Base-by-base conservation (phyloP, 192 early-diverging fungal species). In the Coemansia erecta region DNA sequence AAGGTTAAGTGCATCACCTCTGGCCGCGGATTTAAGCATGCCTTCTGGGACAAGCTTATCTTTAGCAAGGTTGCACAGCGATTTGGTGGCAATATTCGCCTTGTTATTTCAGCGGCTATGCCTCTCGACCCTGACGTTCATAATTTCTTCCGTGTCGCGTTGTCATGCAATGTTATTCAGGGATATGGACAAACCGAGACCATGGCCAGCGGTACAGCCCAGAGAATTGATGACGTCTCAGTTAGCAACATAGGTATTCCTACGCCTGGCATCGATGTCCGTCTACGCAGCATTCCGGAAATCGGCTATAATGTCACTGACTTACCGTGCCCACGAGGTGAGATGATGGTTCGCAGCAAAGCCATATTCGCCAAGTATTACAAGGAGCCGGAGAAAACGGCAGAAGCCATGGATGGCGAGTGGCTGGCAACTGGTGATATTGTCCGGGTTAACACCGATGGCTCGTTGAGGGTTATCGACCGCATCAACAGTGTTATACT, bases 221-320 rank as follows among this genome's bases (percentile, higher is more conserved):
- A 83, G 40, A 54, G 58, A 18, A 23, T 54, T 1, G 75, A 70
- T 17, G 88, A 92, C 42, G 78, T 70, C 8, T 69, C 72, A 8
- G 70, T 83, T 0, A 89, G 87, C 11, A 82, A 93, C 60, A 77
- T 90, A 19, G 93, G 92, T 26, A 59, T 81, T 0, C 85, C 87
- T 3, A 73, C 75, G 26, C 74, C 81, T 10, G 85, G 78, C 53
- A 64, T 73, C 19, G 92, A 95, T 53, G 64, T 94, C 53, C 92
- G 94, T 64, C 77, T 97, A 89, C 85, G 91, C 3, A 89, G 88
- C 65, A 83, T 92, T 4, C 89, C 92, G 0, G 88, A 92, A 46
- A 89, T 95, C 86, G 70, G 83, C 43, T 92, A 94, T 65, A 65
- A 83, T 31, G 75, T 88, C 0, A 87, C 81, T 10, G 91, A 94